Base-by-base conservation (phyloP, 1,284 basidiomycete genomes). In the Cryptococcus hybrid region DNA sequence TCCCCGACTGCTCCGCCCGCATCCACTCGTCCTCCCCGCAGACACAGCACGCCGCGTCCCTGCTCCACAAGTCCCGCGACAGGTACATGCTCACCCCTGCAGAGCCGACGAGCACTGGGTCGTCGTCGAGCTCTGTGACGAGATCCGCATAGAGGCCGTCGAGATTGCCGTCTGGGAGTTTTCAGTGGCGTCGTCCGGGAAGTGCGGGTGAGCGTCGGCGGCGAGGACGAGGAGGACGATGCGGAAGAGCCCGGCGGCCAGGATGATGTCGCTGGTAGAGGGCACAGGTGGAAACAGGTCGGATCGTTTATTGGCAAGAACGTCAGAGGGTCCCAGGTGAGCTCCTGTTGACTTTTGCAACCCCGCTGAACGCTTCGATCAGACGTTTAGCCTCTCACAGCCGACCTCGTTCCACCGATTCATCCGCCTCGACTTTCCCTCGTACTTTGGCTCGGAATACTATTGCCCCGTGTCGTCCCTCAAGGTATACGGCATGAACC, bases 91-190 rank as follows among this genome's bases (percentile, higher is more conserved):
- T 98, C 62, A 92, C 89, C 54, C 95, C 0, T 99, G 96, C 70
- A 83, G 84, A 34, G 80, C 82, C 4, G 65, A 70, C 59, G 80
- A 83, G 36, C 91, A 96, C 69, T 97, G 87, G 76, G 89, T 98
- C 18, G 86, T 97, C 35, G 88, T 98, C 46, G 96, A 99, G 78
- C 85, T 98, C 5, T 99, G 96, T 79, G 94, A 98, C 66, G 95
- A 98, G 74, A 93, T 99, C 65, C 82, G 89, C 49, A 92, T 98
- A 68, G 94, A 99, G 75, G 95, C 93, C 0, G 85, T 99, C 51
- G 93, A 98, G 72, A 80, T 99, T 5, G 94, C 93, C 54, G 96
- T 98, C 70, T 96, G 90, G 76, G 95, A 99, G 79, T 98, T 98
- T 99, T 98, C 80, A 93, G 90, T 66, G 92, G 94, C 8, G 90